Base-by-base conservation (phyloP, 2,329 filamentous ascomycete genomes). In the Penicillium expansum region DNA sequence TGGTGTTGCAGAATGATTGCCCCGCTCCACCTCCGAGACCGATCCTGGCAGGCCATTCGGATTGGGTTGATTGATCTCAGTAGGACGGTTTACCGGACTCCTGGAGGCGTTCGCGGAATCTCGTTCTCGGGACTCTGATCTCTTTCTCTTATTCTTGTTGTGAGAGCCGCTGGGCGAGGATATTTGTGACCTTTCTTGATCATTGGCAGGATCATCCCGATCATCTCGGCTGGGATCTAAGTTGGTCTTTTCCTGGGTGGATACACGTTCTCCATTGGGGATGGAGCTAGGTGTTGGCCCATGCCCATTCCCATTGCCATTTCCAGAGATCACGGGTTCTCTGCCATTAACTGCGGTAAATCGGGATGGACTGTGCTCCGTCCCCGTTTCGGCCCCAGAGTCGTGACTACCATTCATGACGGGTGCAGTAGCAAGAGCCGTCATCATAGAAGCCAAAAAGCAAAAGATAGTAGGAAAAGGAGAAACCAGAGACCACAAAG, bases 101-200 rank as follows among this genome's bases (percentile, higher is more conserved):
- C 58, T 69, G 48, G 70, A 68, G 50, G 64, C 59, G 33, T 66
- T 72, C 53, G 74, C 69, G 49, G 62, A 59, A 63, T 56, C 59
- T 68, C 63, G 72, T 55, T 86, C 86, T 37, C 78, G 72, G 6
- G 88, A 90, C 44, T 80, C 76, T 7, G 89, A 91, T 58, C 89
- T 83, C 73, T 91, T 93, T 56, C 81, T 73, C 63, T 82, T 82
- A 67, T 86, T 84, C 74, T 87, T 88, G 61, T 63, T 64, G 56
- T 62, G 61, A 44, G 42, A 61, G 56, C 30, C 51, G 13, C 62
- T 59, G n/a, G 70, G 68, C 2, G 66, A 62, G 1, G 69, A 70
- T 32, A 58, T 64, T 39, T 62, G 68, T 18, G 67, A 67, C 29
- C 67, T 63, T 13, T 68, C 66, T 50, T 65, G 67, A 48, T 67